Evolutionary conservation across 2,329 filamentous ascomycete species (phyloP).

Genomic region (Penicillium sp.): DNA sequence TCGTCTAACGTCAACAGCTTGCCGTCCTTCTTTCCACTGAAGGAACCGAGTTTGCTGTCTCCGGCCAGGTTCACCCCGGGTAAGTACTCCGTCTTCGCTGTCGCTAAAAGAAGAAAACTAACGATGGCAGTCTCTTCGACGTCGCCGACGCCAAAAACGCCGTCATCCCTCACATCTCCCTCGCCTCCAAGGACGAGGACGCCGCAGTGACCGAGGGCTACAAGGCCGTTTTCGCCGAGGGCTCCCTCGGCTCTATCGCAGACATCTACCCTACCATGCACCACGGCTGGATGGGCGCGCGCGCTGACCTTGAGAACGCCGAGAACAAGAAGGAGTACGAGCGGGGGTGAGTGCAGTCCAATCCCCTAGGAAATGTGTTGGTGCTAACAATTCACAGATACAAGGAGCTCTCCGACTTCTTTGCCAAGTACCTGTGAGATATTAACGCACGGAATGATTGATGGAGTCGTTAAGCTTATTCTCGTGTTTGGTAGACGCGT

Average conservation of each 20-base stretch:
- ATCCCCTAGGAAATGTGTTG: not conserved
- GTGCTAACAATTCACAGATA: slow-evolving; percentile 27
- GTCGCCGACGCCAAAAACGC: slow-evolving; percentile 57
- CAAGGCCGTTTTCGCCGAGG: slow-evolving; percentile 45
- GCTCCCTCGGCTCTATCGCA: slow-evolving; percentile 54
- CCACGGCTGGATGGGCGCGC: slow-evolving; percentile 72
- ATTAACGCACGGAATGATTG: not conserved
- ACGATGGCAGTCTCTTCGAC: slow-evolving; percentile 38
- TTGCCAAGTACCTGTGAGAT: slow-evolving; percentile 48
- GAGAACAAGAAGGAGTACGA: slow-evolving; percentile 59
- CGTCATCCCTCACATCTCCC: slow-evolving; percentile 58
- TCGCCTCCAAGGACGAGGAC: slow-evolving; percentile 64
- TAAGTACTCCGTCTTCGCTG: slow-evolving; percentile 12
- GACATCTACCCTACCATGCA: slow-evolving; percentile 65
- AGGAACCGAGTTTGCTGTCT: slow-evolving; percentile 51
- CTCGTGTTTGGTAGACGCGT: not conserved
- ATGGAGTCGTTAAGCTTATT: not conserved
- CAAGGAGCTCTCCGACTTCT: slow-evolving; percentile 56
- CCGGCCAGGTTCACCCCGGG: slow-evolving; percentile 35
- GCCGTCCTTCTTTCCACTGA: slow-evolving; percentile 44
- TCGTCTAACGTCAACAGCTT: slow-evolving; percentile 26
- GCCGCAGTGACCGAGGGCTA: slow-evolving; percentile 50
- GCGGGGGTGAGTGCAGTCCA: slow-evolving; percentile 45
- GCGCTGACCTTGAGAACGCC: slow-evolving; percentile 55
- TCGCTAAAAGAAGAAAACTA: not conserved